A percentile compares a stretch with the other conserved stretches of the same genome.
phyloP scores from a whole-genome alignment of 2,329 filamentous ascomycete genomes.

The Dothistroma septosporum region DNA sequence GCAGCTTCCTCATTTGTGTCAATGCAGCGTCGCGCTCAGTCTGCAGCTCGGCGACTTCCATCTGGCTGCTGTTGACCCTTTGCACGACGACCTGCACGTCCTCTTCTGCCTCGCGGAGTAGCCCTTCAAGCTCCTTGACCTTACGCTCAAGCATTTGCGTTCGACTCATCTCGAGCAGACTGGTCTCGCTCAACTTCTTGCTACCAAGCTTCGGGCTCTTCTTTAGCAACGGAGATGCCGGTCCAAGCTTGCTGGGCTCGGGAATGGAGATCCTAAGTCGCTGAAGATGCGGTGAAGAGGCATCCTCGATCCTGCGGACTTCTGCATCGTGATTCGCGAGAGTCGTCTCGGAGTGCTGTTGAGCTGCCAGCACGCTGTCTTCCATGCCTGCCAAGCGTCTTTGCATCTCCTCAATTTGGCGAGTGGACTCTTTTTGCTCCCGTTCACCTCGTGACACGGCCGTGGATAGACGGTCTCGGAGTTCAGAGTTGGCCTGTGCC shows the following conservation, averaged over 20 bases:
- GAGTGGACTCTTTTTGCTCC: slow-evolving; percentile 74
- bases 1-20: slow-evolving; percentile 64
- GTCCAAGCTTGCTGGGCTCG: slow-evolving; percentile 45
- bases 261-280: slow-evolving; percentile 55
- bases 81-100: slow-evolving; percentile 83
- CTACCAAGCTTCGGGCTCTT: slow-evolving; percentile 52
- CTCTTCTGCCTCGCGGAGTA: slow-evolving; percentile 67
- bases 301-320: slow-evolving; percentile 68
- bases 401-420: slow-evolving; percentile 80
- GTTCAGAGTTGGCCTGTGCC: slow-evolving; percentile 68
- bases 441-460: slow-evolving; percentile 79
- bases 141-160: slow-evolving; percentile 71
- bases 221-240: slow-evolving; percentile 58
- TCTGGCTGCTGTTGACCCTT: slow-evolving; percentile 77
- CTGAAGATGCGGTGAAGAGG: slow-evolving; percentile 70
- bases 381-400: slow-evolving; percentile 74
- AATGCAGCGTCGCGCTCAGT: slow-evolving; percentile 70
- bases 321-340: slow-evolving; percentile 84
- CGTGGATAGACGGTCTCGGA: slow-evolving; percentile 71
- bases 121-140: slow-evolving; percentile 79
- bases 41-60: slow-evolving; percentile 76
- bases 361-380: slow-evolving; percentile 75
- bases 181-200: slow-evolving; percentile 53
- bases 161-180: slow-evolving; percentile 59
- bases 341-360: slow-evolving; percentile 80